These are phyloP conservation scores for Phragmites australis DNA, from an alignment of 176 grass and related monocot species.

Conservation along the genomic window DNA sequence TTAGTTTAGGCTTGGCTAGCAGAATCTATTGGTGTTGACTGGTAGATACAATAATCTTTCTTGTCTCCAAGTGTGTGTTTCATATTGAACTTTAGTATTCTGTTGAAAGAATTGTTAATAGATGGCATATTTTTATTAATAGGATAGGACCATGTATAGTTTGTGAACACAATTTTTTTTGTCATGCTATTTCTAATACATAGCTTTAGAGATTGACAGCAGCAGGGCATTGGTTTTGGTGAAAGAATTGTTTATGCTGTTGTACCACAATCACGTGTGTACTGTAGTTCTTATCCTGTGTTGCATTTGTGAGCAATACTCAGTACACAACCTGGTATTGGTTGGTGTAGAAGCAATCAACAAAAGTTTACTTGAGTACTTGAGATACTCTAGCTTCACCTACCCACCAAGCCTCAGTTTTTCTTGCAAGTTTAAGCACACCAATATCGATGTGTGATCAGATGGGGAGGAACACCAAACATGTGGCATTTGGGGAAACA, in stretches of 20 bases:
- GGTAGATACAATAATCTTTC: not conserved
- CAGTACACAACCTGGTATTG: too few relatives aligned
- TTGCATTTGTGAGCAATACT: too few relatives aligned
- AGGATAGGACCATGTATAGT: not conserved
- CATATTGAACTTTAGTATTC: not conserved
- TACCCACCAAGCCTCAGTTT: too few relatives aligned
- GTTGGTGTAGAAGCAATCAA: too few relatives aligned
- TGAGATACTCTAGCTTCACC: too few relatives aligned
- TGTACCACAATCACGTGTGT: not conserved
- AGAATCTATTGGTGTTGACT: not conserved
- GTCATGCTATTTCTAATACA: not conserved
- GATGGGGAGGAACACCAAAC: too few relatives aligned
- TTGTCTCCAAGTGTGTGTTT: not conserved
- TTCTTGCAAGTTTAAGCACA: too few relatives aligned
- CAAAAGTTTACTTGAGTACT: too few relatives aligned
- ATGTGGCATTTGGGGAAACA: too few relatives aligned
- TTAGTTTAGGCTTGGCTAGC: not conserved
- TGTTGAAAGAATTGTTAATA: not conserved
- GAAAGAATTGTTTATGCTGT: constrained; percentile 5
- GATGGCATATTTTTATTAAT: not conserved
- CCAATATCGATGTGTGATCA: too few relatives aligned
- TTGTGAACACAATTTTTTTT: not conserved
- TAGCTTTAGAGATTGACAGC: not conserved
- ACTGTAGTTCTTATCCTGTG: not conserved
- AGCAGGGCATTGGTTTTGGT: not conserved